Base-by-base conservation (phyloP, 1,139 yeast genomes). In the Saccharomycopsis hybrid region DNA sequence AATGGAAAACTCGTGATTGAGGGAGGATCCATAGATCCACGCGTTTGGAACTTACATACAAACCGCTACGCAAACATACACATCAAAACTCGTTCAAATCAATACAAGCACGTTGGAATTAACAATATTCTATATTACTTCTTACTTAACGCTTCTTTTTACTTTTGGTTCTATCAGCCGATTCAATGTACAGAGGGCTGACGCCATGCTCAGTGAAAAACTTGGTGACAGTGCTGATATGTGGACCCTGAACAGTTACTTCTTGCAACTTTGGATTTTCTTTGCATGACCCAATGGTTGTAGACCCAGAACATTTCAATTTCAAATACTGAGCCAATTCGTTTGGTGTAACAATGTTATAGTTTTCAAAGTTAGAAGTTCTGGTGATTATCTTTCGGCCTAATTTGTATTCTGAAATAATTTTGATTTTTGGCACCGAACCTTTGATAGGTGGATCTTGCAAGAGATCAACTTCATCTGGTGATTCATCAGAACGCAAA, bases 191-290 rank as follows among this genome's bases (percentile, higher is more conserved):
- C n/a, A 72, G 64, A 2, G 73, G 64, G 28, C 85, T 82, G 24
- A 92, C 67, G 0, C 97, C 96, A 55, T 80, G 74, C n/a, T 65
- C 67, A 33, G 74, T 75, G 53, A 90, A 68, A 38, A 82, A 63
- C 3, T 80, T 81, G 24, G 73, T 69, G 11, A 86, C 78, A 1
- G 76, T 65, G 47, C 77, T 74, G 13, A 83, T 82, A 62, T 92
- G 97, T 2, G 94, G 87, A 0, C 98, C 98, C 65, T 92, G 97
- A 2, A 92, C 95, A 46, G 80, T 74, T 1, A 90, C 89, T 58
- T 86, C 95, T 30, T 71, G 66, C 5, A 75, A 61, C 29, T 76
- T 78, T 2, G 85, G 82, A 47, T 76, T 74, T 41, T 74, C 76
- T 11, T 73, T 70, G 41, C 74, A 70, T 39, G 73, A 78, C 1